Evolutionary conservation across 1,284 basidiomycete species (phyloP), one percentile per base, ranked within the genome.

Genomic region (Inonotus hispidus): DNA sequence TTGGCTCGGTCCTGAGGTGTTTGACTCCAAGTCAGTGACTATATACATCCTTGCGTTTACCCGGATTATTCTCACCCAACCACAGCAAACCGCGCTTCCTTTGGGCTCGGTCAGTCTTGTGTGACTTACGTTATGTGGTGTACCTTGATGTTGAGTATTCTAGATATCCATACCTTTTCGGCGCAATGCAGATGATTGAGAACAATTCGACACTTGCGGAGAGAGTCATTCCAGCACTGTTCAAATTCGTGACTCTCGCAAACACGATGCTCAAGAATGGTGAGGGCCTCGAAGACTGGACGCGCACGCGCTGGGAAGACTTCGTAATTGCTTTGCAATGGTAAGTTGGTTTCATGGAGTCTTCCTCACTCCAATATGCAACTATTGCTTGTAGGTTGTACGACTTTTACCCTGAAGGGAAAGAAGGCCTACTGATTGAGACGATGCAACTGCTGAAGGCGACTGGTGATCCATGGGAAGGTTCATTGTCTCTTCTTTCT

Each of bases 1-100:
- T 1, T 84, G 82, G 82, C 73, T 83, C 29, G 82, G 82, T 0
- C 82, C 82, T 2, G 82, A 83, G 67, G 80, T 81, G 11, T 61
- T 61, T 7, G 75, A 77, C 60, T 79, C 79, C 10, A 78, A 27
- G 50, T 35, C 16, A 35, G 25, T 52, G 8, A 11, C 11, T 10
- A 16, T 16, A 11, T 2, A 14, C 16, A 11, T 6, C 11, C 16
- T 25, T 29, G 23, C 25, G 19, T 29, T 25, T 49, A 25, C 23
- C 1, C 3, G n/a, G 7, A 8, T 6, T 11, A 43, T n/a, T 7
- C 41, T n/a, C 6, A 49, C 14, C 23, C 32, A 35, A 2, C 2
- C 32, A 35, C 50, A 52, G 73, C 35, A 82, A 83, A 65, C 79
- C 80, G 21, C 74, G 80, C 10, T 79, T 78, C 65, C 72, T 84